Base-by-base conservation (phyloP, 305 asterid genomes). In the Lippia alba region DNA sequence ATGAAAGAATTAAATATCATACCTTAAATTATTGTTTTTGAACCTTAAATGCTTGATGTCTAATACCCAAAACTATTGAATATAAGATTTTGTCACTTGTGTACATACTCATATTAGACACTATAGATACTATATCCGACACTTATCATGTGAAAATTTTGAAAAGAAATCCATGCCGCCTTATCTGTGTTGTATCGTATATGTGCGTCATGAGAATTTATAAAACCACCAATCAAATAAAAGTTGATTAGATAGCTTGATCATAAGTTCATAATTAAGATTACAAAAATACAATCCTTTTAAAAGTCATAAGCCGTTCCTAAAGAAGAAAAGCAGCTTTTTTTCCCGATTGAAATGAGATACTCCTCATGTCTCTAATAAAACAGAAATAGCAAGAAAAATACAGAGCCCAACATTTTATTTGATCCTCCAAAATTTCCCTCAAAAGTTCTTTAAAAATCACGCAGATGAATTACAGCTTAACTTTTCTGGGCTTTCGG, bases 401-500 rank as follows among this genome's bases (percentile, higher is more conserved):
- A 18, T 34, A n/a, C 56, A 24, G 76, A 48, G 77, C 34, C 63
- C 72, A 44, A 18, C 65, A 67, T 65, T 85, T 48, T 82, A 80
- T 82, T 78, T 46, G 57, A 76, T 56, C 48, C 24, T 65, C 76
- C 76, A 82, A 85, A 67, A 44, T 44, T 24, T 70, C 56, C 56
- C 70, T 6, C 41, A 71, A 32, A 75, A 62, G 18, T 56, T 30
- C 56, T 60, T 73, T 30, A 68, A 40, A 67, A n/a, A 11, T 20
- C 45, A 15, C 18, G 54, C 32, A 6, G 45, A 56, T 33, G 57
- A 67, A 64, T 55, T 17, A 69, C 62, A 82, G 77, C 70, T 63
- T 30, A 88, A 71, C 75, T 84, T 77, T 80, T 77, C 72, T 66
- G 74, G 79, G 83, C 86, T 78, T 71, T 85, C 54, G 92, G 96